These are phyloP conservation scores for Grosmannia serpens DNA, from an alignment of 2,329 filamentous ascomycete species.

Conservation along the genomic window DNA sequence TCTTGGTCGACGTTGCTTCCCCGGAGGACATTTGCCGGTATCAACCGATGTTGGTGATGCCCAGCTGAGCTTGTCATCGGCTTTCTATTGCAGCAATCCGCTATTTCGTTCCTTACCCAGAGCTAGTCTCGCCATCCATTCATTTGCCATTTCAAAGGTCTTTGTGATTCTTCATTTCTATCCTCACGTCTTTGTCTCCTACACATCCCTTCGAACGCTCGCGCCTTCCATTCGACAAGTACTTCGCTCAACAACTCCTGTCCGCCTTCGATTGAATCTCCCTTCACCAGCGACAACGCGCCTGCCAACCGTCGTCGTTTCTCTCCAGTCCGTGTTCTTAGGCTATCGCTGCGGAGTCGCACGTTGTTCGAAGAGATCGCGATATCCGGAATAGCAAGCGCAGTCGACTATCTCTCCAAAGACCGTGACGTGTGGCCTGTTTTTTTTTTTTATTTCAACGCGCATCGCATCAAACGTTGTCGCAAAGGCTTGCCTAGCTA, in stretches of 20 bases:
- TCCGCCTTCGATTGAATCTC: background rate
- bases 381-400: background rate
- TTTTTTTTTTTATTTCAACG: no score
- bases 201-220: background rate
- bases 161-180: background rate
- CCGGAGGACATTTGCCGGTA: background rate
- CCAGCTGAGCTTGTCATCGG: background rate
- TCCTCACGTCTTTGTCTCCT: background rate
- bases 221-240: background rate
- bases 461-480: background rate
- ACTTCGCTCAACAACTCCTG: background rate
- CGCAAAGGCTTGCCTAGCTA: background rate
- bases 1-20: background rate
- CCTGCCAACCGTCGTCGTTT: background rate
- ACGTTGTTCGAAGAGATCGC: background rate
- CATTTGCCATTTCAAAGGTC: background rate
- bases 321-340: background rate
- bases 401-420: background rate
- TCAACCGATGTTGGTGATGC: background rate
- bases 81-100: background rate
- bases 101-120: background rate
- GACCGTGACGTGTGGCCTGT: background rate
- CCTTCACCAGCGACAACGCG: background rate
- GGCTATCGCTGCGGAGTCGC: background rate
- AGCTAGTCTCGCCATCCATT: slow-evolving; percentile 2